phyloP scores from a whole-genome alignment of 208 protist species.

The Phytomonas sp. region DNA sequence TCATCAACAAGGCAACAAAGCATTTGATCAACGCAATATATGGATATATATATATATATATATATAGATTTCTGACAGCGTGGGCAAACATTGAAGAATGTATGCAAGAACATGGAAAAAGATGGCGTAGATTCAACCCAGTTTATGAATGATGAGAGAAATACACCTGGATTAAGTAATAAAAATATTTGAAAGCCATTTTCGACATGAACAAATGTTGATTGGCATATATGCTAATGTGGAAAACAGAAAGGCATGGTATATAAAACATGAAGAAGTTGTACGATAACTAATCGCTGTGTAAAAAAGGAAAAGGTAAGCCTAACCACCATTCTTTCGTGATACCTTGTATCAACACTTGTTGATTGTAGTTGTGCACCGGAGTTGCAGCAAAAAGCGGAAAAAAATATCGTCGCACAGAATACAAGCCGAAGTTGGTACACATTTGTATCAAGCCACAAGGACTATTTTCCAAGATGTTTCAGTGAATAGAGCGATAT shows the following conservation, averaged over 20 bases:
- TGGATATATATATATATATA: conserved; percentile 1
- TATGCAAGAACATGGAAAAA: conserved; percentile 12
- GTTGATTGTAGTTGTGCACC: not conserved
- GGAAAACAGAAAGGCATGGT: not conserved
- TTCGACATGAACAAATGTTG: not conserved
- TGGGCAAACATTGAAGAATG: conserved; percentile 3
- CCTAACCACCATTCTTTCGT: not conserved
- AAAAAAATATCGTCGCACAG: not conserved
- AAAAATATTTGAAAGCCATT: not conserved
- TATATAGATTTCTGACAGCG: not conserved
- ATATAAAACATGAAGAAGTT: not conserved
- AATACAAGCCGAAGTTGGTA: not conserved
- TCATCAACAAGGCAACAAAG: conserved; percentile 8
- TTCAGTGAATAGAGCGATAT: not conserved
- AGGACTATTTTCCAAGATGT: not conserved
- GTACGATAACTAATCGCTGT: not conserved
- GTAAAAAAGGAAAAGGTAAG: not conserved
- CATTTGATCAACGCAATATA: conserved; percentile 4
- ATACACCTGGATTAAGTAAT: not conserved
- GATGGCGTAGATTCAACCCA: conserved; percentile 5
- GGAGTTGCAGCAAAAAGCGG: not conserved
- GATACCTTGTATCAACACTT: not conserved
- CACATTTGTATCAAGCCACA: not conserved
- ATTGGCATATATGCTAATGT: not conserved
- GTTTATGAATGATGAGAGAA: not conserved